Evolutionary conservation across 805 yeast species (phyloP), one percentile per base, ranked within the genome.

Genomic region (Candida maltosa): DNA sequence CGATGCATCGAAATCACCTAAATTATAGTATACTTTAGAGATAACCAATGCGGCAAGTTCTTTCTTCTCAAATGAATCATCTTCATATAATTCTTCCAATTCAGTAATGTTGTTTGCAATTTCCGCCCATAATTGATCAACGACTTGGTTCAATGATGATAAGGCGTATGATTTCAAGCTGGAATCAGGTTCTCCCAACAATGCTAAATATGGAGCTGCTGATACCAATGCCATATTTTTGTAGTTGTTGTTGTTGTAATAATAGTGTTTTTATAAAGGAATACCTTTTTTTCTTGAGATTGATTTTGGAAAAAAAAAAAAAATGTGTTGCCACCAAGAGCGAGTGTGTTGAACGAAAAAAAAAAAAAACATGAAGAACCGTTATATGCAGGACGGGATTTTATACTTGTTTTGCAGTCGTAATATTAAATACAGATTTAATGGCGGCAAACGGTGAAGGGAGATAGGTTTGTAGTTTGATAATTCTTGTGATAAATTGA

Each of bases 71-170:
- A 91, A 93, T 16, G 72, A 60, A 40, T 75, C 73, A 57, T 91
- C 95, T 62, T 93, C 97, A 52, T 82, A 88, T 36, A 93, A 69
- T 45, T 87, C 95, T 65, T 93, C 98, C 51, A 93, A 84, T 37
- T 85, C 88, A 19, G 86, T 70, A 42, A 93, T 77, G 52, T 76
- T 80, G 63, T 93, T 93, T 39, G 98, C 95, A 39, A 93, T 85
- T 67, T 93, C 97, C 3, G 98, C 87, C 98, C 98, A 93, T 40
- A 87, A 73, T 60, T 87, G 89, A 64, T 88, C 95, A 34, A 87
- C 96, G 33, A 84, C 75, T 18, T 67, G 74, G 56, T 88, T 85
- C 46, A 93, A 76, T 14, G 95, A 80, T 38, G 81, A 69, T 53
- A 93, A 73, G 14, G 97, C 98, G 56, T 87, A 86, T 23, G 82